These are phyloP conservation scores for Solanum paucissectum DNA, from an alignment of 257 asterid genomes.

Conservation along the genomic window DNA sequence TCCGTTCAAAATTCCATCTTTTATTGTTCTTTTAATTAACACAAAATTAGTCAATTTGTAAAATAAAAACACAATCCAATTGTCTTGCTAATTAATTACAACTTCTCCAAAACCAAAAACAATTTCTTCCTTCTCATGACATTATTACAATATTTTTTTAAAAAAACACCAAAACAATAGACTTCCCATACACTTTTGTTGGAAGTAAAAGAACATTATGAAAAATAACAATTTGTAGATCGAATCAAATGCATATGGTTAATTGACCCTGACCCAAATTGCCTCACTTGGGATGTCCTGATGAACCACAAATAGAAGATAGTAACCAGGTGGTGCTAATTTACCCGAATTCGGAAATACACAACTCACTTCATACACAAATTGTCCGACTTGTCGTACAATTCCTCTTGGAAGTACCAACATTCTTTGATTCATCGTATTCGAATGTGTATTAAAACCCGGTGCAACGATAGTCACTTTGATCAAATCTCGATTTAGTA, in stretches of 20 bases:
- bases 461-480: constrained; percentile 27
- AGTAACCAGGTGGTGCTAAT: constrained; percentile 26
- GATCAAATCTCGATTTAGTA: not conserved
- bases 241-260: not conserved
- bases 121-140: not conserved
- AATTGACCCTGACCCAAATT: constrained; percentile 28
- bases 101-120: not conserved
- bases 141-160: not conserved
- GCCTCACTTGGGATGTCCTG: constrained; percentile 30
- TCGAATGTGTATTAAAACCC: constrained; percentile 26
- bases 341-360: not conserved
- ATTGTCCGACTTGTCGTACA: constrained; percentile 1
- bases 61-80: not conserved
- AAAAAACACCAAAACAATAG: not conserved
- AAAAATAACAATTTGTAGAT: not conserved
- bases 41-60: not conserved
- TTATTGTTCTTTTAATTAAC: not conserved
- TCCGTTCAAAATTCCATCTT: not conserved
- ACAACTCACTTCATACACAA: constrained; percentile 5
- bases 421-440: constrained; percentile 37
- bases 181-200: not conserved
- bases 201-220: not conserved
- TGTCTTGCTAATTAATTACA: not conserved
- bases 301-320: constrained; percentile 25
- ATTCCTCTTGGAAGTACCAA: not conserved